Evolutionary conservation across 1,284 basidiomycete genomes (phyloP).

Genomic region (Tilletia indica): DNA sequence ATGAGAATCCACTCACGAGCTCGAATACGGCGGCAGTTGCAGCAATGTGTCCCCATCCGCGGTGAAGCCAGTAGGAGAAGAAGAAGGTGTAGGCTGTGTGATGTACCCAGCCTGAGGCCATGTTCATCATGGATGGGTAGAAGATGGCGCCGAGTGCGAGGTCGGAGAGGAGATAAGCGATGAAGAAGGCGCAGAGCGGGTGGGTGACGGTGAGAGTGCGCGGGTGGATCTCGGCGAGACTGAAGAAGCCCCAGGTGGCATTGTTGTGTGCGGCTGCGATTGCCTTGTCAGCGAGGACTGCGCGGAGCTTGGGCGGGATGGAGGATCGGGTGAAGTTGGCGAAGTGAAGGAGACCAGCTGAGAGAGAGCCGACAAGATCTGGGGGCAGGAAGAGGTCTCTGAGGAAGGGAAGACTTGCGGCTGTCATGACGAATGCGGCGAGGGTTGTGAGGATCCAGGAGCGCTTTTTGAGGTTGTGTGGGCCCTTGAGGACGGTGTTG

Average conservation of each 20-base stretch:
- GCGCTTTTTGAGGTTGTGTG: constrained; percentile 46
- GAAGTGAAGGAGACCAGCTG: background rate
- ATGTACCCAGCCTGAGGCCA: constrained; percentile 53
- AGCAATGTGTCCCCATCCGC: constrained; percentile 45
- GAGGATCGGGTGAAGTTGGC: background rate
- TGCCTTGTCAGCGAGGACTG: background rate
- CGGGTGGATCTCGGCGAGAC: constrained; percentile 37
- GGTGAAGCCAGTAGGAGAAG: constrained; percentile 42
- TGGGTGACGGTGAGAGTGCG: constrained; percentile 40
- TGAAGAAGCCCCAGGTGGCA: constrained; percentile 25
- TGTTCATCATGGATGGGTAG: constrained; percentile 51
- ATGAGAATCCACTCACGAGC: background rate
- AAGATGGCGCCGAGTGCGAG: constrained; percentile 47
- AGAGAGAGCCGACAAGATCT: background rate
- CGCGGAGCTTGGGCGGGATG: background rate
- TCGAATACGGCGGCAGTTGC: constrained; percentile 49
- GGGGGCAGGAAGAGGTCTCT: constrained; percentile 40
- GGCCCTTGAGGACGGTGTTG: constrained; percentile 32
- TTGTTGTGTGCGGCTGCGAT: background rate
- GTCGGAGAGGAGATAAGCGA: constrained; percentile 49
- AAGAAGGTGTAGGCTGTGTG: constrained; percentile 49
- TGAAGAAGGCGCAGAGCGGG: constrained; percentile 45
- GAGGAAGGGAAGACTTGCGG: constrained; percentile 45
- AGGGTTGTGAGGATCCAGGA: constrained; percentile 55
- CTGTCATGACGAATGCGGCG: constrained; percentile 44